Evolutionary conservation across 257 asterid species (phyloP).

Genomic region (Sherardia arvensis): DNA sequence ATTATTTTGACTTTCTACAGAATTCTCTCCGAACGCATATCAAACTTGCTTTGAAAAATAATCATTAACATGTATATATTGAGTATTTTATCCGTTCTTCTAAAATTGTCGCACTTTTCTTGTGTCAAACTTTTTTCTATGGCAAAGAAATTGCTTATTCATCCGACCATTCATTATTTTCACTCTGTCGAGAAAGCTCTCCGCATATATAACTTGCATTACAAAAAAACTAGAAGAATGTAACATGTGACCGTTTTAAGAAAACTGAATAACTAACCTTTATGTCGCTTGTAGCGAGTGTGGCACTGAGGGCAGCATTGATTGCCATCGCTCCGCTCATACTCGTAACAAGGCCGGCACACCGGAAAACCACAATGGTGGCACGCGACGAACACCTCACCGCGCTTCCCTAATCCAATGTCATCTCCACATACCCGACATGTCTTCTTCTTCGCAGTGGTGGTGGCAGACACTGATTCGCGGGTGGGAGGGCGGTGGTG

Average conservation of each 20-base stretch:
- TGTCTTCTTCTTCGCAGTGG: conserved; percentile 12
- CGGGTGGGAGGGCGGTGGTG: conserved; percentile 21
- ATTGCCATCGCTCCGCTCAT: conserved; percentile 66
- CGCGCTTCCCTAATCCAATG: conserved; percentile 42
- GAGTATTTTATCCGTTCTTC: not conserved
- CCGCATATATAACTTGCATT: not conserved
- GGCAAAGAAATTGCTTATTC: not conserved
- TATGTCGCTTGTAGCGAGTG: conserved; percentile 58
- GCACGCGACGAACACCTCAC: conserved; percentile 51
- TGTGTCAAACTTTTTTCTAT: not conserved
- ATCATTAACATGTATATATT: too few species aligned
- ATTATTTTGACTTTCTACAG: too few species aligned
- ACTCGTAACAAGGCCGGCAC: conserved; percentile 64
- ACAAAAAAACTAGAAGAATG: not conserved
- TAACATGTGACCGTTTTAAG: not conserved
- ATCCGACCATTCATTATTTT: too few species aligned
- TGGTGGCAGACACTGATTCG: not conserved
- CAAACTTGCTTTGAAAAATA: too few species aligned
- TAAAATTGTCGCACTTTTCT: not conserved
- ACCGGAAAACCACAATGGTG: conserved; percentile 63
- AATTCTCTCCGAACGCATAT: too few species aligned
- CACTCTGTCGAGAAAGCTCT: not conserved
- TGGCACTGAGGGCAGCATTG: conserved; percentile 68
- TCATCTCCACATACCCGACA: conserved; percentile 67
- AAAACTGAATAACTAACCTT: conserved; percentile 24